These are phyloP conservation scores for Mortierella antarctica DNA, from an alignment of 192 early-diverging fungal species.

Conservation along the genomic window DNA sequence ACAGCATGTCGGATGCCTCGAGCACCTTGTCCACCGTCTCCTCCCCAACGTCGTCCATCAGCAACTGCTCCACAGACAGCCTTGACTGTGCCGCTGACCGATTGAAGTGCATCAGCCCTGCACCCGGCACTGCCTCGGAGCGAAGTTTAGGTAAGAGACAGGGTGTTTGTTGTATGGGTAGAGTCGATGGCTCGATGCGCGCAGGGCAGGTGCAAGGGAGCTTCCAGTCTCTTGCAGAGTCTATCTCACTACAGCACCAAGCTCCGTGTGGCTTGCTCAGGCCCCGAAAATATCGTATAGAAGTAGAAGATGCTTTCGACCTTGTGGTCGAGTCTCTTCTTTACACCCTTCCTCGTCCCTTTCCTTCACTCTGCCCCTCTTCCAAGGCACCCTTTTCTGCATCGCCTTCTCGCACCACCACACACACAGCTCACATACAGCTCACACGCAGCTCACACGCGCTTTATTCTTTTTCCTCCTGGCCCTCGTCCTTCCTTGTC, in stretches of 20 bases:
- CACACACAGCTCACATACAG: background rate
- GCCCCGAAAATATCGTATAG: too few relatives aligned
- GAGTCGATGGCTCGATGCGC: background rate
- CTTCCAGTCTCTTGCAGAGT: too few relatives aligned
- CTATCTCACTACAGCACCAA: too few relatives aligned
- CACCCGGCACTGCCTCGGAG: background rate
- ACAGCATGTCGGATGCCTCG: slow-evolving; percentile 10
- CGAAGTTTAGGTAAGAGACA: slow-evolving; percentile 10
- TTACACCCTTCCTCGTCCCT: background rate
- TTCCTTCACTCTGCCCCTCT: background rate
- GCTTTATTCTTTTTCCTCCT: background rate
- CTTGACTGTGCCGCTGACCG: background rate
- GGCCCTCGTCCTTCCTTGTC: background rate
- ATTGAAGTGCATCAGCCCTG: background rate
- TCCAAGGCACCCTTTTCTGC: too few relatives aligned
- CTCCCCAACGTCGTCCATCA: slow-evolving; percentile 1
- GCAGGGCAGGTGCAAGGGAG: too few relatives aligned
- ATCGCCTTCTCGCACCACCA: too few relatives aligned
- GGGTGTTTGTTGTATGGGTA: too few relatives aligned
- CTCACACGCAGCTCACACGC: background rate
- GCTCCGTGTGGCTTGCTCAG: too few relatives aligned
- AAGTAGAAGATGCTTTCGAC: too few relatives aligned
- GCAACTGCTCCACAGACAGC: slow-evolving; percentile 8
- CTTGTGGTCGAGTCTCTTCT: too few relatives aligned
- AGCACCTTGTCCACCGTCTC: background rate